Evolutionary conservation across 495 filamentous ascomycete genomes (phyloP), one percentile per base, ranked within the genome.

Genomic region (Penicillium pulvis): DNA sequence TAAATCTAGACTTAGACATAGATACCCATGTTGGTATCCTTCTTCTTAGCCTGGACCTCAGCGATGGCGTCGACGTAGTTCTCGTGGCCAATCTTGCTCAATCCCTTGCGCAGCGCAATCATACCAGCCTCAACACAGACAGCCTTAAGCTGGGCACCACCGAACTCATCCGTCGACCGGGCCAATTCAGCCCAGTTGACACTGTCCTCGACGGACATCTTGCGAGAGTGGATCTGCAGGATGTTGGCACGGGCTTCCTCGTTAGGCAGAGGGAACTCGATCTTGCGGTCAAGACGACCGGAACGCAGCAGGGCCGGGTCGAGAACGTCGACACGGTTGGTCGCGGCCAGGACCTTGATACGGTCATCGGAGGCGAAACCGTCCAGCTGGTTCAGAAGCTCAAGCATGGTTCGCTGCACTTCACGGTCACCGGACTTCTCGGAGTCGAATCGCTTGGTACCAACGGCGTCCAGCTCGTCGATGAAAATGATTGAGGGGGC

Each of bases 401-500:
- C 94, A 77, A 99, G 79, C 94, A 99, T 99, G 49, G 94, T 99
- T 73, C 94, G 84, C 79, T 99, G 94, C 53, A 99, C 94, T 80
- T 99, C 94, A 72, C 94, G 84, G 71, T 99, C 94, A 75, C 94
- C 94, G 58, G 88, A 92, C 82, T 99, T 99, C 74, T 98, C 95
- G 65, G 90, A 94, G 75, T 99, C 94, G 80, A 99, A 99, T 67
- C 94, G 94, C 77, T 98, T 98, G 28, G 94, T 98, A 51, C 94
- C 94, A 6, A 98, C 87, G 59, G 94, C 94, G 71, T 98, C 94
- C 53, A 98, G 80, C 77, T 98, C 94, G 78, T 98, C 94, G 69
- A 98, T 98, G 84, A 98, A 99, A 75, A 99, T 99, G 72, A 99
- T 99, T 30, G 94, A 89, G 4, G 94, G 94, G 0, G 95, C 94